Evolutionary conservation across 495 filamentous ascomycete genomes (phyloP).

Genomic region (Penicillium angulare): DNA sequence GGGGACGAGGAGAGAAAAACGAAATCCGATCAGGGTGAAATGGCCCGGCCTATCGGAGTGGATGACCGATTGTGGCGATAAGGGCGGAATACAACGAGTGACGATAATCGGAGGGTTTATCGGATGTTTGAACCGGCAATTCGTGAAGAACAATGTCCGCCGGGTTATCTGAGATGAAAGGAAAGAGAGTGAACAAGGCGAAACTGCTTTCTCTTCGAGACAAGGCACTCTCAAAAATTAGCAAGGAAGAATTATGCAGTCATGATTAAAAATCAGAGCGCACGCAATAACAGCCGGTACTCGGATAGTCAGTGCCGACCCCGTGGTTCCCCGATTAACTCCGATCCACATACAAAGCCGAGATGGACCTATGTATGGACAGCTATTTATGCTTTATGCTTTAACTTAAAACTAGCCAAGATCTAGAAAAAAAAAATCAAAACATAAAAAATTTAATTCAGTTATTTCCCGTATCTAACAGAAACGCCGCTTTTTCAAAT

Average conservation of each 20-base stretch:
- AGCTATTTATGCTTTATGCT: too few species aligned
- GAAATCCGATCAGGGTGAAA: background rate
- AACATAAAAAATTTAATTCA: background rate
- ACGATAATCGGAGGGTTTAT: constrained; percentile 10
- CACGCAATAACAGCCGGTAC: background rate
- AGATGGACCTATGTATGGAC: too few species aligned
- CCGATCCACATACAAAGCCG: background rate
- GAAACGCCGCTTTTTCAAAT: background rate
- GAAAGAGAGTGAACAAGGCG: background rate
- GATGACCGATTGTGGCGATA: constrained; percentile 20
- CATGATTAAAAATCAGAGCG: background rate
- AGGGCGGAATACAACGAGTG: constrained; percentile 2
- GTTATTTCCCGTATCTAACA: background rate
- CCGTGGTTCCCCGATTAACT: background rate
- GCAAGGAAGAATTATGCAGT: background rate
- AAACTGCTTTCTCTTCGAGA: background rate
- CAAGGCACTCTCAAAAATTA: background rate
- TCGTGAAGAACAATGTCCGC: too few species aligned
- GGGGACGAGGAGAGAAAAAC: background rate
- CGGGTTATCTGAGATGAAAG: too few species aligned
- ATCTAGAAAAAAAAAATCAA: too few species aligned
- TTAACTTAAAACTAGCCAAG: too few species aligned
- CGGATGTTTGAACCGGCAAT: constrained; percentile 4
- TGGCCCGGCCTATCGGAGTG: constrained; percentile 1
- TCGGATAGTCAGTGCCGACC: background rate